Percentiles rank a stretch among this genome's conserved stretches.
Conservation (phyloP, 148 eudicot genomes). For the Heliamphora exappendiculata region DNA sequence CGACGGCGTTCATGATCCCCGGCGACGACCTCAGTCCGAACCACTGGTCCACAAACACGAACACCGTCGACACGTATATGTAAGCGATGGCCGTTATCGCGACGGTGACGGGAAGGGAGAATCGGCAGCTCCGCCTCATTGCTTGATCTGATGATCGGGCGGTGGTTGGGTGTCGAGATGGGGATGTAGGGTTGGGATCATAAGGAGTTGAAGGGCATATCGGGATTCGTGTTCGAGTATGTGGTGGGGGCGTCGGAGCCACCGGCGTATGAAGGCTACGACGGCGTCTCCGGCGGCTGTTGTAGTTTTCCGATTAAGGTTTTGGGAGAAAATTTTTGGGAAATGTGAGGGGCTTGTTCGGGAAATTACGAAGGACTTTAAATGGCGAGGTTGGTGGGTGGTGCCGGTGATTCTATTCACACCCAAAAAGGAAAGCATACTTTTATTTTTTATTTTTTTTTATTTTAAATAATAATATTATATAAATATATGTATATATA, state of each 20-base stretch:
- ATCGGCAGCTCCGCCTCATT: conserved; percentile 33
- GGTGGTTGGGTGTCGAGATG: background rate
- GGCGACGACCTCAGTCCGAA: conserved; percentile 80
- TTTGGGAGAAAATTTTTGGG: background rate
- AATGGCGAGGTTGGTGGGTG: background rate
- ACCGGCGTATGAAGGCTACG: conserved; percentile 19
- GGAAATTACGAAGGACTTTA: conserved; percentile 1
- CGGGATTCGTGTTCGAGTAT: background rate
- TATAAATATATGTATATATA: no score
- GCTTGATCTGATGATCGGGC: conserved; percentile 12
- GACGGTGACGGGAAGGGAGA: conserved; percentile 57
- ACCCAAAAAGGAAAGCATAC: no score
- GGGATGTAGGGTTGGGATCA: background rate
- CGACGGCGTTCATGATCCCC: conserved; percentile 64
- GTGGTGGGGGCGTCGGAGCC: conserved; percentile 17
- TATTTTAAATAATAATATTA: no score
- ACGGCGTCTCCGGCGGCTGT: conserved; percentile 2
- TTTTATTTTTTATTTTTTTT: no score
- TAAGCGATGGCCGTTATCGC: conserved; percentile 44
- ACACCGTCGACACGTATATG: conserved; percentile 58
- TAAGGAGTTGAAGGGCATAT: background rate
- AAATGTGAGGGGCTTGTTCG: background rate
- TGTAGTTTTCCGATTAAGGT: background rate
- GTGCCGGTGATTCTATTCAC: no score
- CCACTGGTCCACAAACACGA: conserved; percentile 80